These are phyloP conservation scores for Saprolegnia parasitica DNA, from an alignment of 352 stramenopile species.

Conservation along the genomic window DNA sequence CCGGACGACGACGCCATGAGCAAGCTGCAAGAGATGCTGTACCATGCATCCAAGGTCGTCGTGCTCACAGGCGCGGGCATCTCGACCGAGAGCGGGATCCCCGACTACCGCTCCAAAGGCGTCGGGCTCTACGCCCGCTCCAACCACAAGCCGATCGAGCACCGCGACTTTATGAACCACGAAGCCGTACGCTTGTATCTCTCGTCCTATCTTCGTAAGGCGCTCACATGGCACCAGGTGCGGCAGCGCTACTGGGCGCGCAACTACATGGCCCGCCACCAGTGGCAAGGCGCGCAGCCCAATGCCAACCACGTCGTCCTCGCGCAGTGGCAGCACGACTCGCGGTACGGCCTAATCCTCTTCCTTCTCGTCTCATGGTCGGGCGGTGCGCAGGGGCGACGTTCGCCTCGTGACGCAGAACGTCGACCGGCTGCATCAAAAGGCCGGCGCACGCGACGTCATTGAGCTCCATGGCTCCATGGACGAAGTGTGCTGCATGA, in stretches of 20 bases:
- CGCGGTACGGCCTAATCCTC: conserved; percentile 36
- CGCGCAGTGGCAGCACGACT: conserved; percentile 58
- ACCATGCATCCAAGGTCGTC: conserved; percentile 31
- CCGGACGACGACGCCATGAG: background rate
- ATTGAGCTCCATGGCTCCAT: conserved; percentile 93
- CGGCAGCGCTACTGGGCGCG: conserved; percentile 92
- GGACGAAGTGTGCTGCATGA: conserved; percentile 81
- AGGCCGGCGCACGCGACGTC: conserved; percentile 83
- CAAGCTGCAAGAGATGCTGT: conserved; percentile 16
- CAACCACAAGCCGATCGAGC: conserved; percentile 94
- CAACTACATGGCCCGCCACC: conserved; percentile 84
- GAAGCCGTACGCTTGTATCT: background rate
- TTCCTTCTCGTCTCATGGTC: background rate
- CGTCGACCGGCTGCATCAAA: conserved; percentile 93
- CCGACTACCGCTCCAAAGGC: conserved; percentile 91
- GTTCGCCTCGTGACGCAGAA: conserved; percentile 93
- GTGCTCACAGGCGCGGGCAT: conserved; percentile 94
- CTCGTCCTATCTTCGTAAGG: background rate
- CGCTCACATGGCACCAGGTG: background rate
- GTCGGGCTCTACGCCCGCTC: conserved; percentile 91
- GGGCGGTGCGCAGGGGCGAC: background rate
- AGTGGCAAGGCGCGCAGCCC: conserved; percentile 69
- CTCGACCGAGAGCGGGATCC: conserved; percentile 95
- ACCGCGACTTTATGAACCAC: conserved; percentile 87
- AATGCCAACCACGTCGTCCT: conserved; percentile 90